These are phyloP conservation scores for Coemansia sp. DNA, from an alignment of 192 early-diverging fungal species.

Conservation along the genomic window DNA sequence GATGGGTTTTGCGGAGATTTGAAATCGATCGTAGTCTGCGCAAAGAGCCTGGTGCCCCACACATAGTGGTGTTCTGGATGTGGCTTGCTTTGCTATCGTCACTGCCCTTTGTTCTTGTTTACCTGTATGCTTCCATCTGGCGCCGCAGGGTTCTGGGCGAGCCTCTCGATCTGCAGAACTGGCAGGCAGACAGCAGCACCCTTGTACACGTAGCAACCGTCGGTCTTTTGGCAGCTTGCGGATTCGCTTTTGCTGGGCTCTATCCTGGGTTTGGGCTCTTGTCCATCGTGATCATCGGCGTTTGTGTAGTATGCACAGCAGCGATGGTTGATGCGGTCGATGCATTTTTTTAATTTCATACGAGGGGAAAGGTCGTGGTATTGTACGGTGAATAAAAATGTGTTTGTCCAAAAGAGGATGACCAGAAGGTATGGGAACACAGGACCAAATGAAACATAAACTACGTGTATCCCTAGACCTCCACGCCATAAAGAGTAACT, in stretches of 20 bases:
- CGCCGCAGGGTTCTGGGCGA: slow-evolving; percentile 39
- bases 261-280: slow-evolving; percentile 41
- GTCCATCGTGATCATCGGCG: slow-evolving; percentile 26
- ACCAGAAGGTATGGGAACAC: background rate
- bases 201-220: slow-evolving; percentile 40
- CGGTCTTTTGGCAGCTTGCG: slow-evolving; percentile 39
- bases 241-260: slow-evolving; percentile 30
- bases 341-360: slow-evolving; percentile 20
- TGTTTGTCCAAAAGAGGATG: background rate
- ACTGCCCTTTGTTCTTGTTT: slow-evolving; percentile 38
- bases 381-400: background rate
- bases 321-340: slow-evolving; percentile 38
- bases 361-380: background rate
- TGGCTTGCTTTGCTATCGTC: slow-evolving; percentile 21
- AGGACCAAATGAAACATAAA: background rate
- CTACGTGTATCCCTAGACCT: slow-evolving; percentile 10
- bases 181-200: slow-evolving; percentile 35
- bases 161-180: slow-evolving; percentile 48
- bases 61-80: slow-evolving; percentile 40
- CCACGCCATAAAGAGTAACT: slow-evolving; percentile 31
- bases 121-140: slow-evolving; percentile 50
- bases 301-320: slow-evolving; percentile 25
- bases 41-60: slow-evolving; percentile 32
- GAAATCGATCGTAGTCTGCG: slow-evolving; percentile 49
- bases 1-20: slow-evolving; percentile 44